Evolutionary conservation across 1,284 basidiomycete species (phyloP).

Genomic region (Volvariella surrecta): DNA sequence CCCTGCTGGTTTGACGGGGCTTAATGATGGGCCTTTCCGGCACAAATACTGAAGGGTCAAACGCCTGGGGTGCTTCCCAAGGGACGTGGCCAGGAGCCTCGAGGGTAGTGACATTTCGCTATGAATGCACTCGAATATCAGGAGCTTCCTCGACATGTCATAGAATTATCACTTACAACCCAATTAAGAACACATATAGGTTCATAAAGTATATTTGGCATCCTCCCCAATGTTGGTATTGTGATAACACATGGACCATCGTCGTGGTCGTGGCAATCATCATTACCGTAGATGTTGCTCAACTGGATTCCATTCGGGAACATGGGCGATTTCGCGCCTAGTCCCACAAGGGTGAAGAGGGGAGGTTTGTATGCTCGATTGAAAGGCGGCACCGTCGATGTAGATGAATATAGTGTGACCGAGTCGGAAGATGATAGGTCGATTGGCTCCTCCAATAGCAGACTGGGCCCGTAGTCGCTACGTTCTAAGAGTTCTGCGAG

Average conservation of each 20-base stretch:
- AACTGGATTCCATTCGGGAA: neutral
- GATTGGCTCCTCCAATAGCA: too few relatives aligned
- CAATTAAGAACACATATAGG: neutral
- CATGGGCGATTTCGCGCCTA: neutral
- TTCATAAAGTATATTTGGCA: neutral
- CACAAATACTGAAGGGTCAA: neutral
- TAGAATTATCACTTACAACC: neutral
- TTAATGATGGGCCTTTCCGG: neutral
- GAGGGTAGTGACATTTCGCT: neutral
- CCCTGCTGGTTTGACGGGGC: constrained; percentile 2
- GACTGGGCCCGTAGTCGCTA: too few relatives aligned
- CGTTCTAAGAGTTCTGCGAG: too few relatives aligned
- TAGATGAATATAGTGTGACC: neutral
- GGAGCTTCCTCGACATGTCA: neutral
- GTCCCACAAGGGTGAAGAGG: neutral
- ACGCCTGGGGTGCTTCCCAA: neutral
- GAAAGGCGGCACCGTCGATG: neutral
- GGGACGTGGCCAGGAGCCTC: neutral
- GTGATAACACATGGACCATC: neutral
- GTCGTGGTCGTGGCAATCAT: too few relatives aligned
- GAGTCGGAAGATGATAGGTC: too few relatives aligned
- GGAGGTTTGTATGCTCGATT: neutral
- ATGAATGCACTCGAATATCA: neutral
- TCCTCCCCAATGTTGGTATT: neutral
- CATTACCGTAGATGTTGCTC: neutral